Base-by-base conservation (phyloP, 352 stramenopile species). In the Thalassiosira delicatula region DNA sequence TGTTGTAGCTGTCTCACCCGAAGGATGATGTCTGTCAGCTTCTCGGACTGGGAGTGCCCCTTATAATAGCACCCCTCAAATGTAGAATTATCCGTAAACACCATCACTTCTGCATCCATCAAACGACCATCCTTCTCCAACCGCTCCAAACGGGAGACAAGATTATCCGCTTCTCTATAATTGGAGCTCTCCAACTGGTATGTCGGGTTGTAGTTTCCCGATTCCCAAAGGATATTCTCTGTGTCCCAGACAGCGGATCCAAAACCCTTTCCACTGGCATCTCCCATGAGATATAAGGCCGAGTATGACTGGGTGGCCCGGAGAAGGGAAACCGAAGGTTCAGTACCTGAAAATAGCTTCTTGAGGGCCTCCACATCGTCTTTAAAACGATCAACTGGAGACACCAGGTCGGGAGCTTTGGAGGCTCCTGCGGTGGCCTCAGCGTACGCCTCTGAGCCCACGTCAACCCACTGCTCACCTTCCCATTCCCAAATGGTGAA, bases 51-150 rank as follows among this genome's bases (percentile, higher is more conserved):
- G 0, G 83, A 90, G 8, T 30, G 83, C 0, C 80, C 83, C 23
- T 67, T 68, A 42, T 81, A 86, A 60, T 79, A 88, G 4, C 69
- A 69, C 11, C 21, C 54, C 42, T 91, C 87, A 0, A 75, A 54
- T 12, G 56, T 80, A 0, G 57, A 68, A 44, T 92, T 92, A 62
- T 92, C 88, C 2, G 85, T 93, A 46, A 91, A 91, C 0, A 91
- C 14, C 46, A 86, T 91, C 0, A 91, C 25, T 56, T 91, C 83
- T 7, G 17, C 49, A 29, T 79, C 68, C 0, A 27, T 0, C 0
- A 90, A 49, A 1, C 53, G n/a, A 21, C 74, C 70, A 5, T 1
- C 40, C 32, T n/a, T 8, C 4, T 69, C 80, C 46, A 72, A 42
- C 0, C 37, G 14, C 71, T 88, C 70, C 1, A 82, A 2, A 30